A percentile compares a stretch with the other conserved stretches of the same genome.
These are phyloP conservation scores for Lentinula detonsa DNA, from an alignment of 768 basidiomycete genomes.

Conservation along the genomic window DNA sequence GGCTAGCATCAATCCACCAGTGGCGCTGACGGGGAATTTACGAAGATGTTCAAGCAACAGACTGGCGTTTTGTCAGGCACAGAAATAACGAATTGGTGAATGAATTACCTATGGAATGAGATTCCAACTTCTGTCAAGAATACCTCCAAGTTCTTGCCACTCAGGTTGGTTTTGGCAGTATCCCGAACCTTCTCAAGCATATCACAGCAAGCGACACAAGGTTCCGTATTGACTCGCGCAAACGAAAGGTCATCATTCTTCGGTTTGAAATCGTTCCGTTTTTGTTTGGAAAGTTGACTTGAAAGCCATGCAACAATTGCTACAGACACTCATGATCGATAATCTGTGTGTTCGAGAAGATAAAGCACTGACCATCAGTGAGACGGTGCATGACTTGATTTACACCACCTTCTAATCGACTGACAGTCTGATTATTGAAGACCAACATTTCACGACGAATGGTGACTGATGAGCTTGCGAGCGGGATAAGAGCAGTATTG, in stretches of 20 bases:
- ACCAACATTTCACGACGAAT: slow-evolving; percentile 88
- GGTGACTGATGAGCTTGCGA: slow-evolving; percentile 81
- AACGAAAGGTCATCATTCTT: slow-evolving; percentile 94
- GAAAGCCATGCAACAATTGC: slow-evolving; percentile 73
- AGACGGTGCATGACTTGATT: slow-evolving; percentile 78
- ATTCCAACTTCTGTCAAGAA: slow-evolving; percentile 94
- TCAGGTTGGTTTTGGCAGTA: slow-evolving; percentile 66
- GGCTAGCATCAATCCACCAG: slow-evolving; percentile 95
- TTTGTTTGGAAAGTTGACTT: slow-evolving; percentile 80
- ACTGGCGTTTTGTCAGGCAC: slow-evolving; percentile 31
- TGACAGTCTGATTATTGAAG: slow-evolving; percentile 85
- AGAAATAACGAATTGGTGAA: not conserved
- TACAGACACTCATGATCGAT: slow-evolving; percentile 17
- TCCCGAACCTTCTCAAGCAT: slow-evolving; percentile 78
- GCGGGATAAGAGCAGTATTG: slow-evolving; percentile 82
- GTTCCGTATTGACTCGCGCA: slow-evolving; percentile 91
- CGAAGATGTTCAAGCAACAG: slow-evolving; percentile 90
- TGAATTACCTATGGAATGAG: slow-evolving; percentile 77
- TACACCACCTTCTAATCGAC: slow-evolving; percentile 75
- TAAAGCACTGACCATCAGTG: slow-evolving; percentile 62
- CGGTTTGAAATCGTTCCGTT: slow-evolving; percentile 95
- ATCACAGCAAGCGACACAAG: slow-evolving; percentile 83
- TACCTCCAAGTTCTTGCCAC: slow-evolving; percentile 88
- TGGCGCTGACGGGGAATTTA: slow-evolving; percentile 95
- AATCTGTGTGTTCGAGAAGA: not conserved